Conservation (phyloP, 2,329 filamentous ascomycete genomes). For the Daldinia eschscholtzii region DNA sequence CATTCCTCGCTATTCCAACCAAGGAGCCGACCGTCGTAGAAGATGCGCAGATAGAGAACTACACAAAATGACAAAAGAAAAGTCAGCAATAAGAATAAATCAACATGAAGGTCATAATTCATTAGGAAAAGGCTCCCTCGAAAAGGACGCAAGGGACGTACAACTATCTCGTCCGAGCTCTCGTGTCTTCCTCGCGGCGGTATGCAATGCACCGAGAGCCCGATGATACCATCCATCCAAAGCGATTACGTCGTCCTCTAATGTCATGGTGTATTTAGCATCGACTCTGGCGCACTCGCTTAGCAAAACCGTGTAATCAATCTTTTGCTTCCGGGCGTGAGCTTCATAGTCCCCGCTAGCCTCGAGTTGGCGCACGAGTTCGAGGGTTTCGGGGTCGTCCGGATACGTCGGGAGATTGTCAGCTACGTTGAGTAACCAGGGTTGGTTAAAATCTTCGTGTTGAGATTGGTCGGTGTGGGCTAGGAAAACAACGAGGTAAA, state of each 20-base stretch:
- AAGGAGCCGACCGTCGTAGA: constrained; percentile 45
- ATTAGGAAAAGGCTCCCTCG: not conserved
- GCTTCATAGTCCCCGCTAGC: constrained; percentile 35
- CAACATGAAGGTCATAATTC: not conserved
- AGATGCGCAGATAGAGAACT: constrained; percentile 47
- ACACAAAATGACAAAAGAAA: not conserved
- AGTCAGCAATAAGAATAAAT: constrained; percentile 18
- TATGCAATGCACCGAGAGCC: constrained; percentile 36
- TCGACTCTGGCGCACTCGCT: constrained; percentile 41
- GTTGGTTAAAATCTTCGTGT: constrained; percentile 42
- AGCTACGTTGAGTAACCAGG: constrained; percentile 44
- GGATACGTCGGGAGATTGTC: constrained; percentile 43
- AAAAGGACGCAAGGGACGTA: constrained; percentile 18
- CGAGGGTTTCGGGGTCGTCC: constrained; percentile 24
- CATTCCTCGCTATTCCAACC: constrained; percentile 49
- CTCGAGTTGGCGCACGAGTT: constrained; percentile 38
- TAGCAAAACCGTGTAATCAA: constrained; percentile 43
- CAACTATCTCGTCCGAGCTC: constrained; percentile 43
- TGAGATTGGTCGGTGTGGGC: constrained; percentile 43
- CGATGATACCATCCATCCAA: constrained; percentile 47
- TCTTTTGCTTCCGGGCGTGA: constrained; percentile 43
- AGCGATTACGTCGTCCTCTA: constrained; percentile 47
- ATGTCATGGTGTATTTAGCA: constrained; percentile 43
- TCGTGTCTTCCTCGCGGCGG: constrained; percentile 36
- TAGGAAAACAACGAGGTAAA: constrained; percentile 46